Base-by-base conservation (phyloP, 768 basidiomycete species). In the Leccinum subtestaceum region DNA sequence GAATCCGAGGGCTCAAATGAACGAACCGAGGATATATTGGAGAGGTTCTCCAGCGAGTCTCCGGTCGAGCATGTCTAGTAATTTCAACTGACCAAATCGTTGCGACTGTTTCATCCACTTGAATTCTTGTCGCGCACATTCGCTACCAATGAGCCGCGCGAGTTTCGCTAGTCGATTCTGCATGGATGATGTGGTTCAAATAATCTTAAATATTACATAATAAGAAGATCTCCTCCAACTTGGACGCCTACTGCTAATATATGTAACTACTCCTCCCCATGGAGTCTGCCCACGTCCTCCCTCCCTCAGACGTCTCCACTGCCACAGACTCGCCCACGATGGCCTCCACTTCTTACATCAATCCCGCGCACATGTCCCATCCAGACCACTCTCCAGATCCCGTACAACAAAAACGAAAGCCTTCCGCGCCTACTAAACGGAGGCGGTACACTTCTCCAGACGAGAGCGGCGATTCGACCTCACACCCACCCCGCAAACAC, bases 11-110 rank as follows among this genome's bases (percentile, higher is more conserved):
- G 4, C 11, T 12, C 15, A 47, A 53, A 23, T 53, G 23, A 50
- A 56, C 77, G 57, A 70, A 90, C 94, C 93, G 53, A 97, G 79
- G 65, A 97, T 92, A 72, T 95, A 97, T 71, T 95, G 93, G 17
- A 97, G 77, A 0, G 94, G 94, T 73, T 93, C 91, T 11, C 91
- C 90, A 15, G 64, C 60, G 29, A 80, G 67, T 63, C 94, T 77
- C 19, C 89, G 81, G 17, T 71, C 67, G 40, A 95, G 79, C 78
- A 89, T 80, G 27, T 74, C 67, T 51, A 9, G 72, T 50, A 51
- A 49, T 34, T 5, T 17, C 13, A 21, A 21, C 46, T 43, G 40
- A 13, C 45, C 13, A 25, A 29, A 29, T 3, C 21, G 62, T 61
- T 45, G 60, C 55, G 43, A 58, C 5, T 78, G 68, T 55, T 63